phyloP scores from a whole-genome alignment of 495 filamentous ascomycete species.

The Penicillium salamii region DNA sequence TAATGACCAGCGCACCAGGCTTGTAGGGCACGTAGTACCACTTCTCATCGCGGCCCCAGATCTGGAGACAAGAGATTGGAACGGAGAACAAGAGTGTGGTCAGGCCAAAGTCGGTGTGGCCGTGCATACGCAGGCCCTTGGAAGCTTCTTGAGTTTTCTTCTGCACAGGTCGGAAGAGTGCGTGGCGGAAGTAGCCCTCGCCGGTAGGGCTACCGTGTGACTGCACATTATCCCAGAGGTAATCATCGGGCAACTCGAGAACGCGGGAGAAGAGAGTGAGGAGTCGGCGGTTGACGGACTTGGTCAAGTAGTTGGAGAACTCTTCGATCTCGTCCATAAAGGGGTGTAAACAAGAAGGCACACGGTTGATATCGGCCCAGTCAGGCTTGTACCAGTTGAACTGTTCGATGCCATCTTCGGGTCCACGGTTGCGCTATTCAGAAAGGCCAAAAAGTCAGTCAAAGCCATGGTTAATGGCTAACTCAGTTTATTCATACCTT shows the following conservation, averaged over 20 bases:
- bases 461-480: no score
- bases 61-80: conserved; percentile 41
- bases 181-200: conserved; percentile 47
- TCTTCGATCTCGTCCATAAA: conserved; percentile 46
- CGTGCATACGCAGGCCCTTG: conserved; percentile 44
- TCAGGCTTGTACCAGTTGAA: conserved; percentile 47
- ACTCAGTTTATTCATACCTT: conserved; percentile 35
- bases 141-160: conserved; percentile 34
- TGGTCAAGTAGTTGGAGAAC: conserved; percentile 43
- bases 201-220: conserved; percentile 41
- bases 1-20: conserved; percentile 44
- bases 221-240: conserved; percentile 46
- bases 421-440: conserved; percentile 30
- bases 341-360: conserved; percentile 37
- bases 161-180: conserved; percentile 40
- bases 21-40: conserved; percentile 46
- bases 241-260: conserved; percentile 44
- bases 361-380: conserved; percentile 31
- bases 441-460: no score
- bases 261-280: conserved; percentile 45
- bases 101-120: conserved; percentile 44
- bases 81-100: conserved; percentile 45
- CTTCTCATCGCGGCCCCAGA: conserved; percentile 39
- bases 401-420: conserved; percentile 44
- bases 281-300: conserved; percentile 43